Conservation (phyloP, 345 rosid genomes). For the Stellera chamaejasme region DNA sequence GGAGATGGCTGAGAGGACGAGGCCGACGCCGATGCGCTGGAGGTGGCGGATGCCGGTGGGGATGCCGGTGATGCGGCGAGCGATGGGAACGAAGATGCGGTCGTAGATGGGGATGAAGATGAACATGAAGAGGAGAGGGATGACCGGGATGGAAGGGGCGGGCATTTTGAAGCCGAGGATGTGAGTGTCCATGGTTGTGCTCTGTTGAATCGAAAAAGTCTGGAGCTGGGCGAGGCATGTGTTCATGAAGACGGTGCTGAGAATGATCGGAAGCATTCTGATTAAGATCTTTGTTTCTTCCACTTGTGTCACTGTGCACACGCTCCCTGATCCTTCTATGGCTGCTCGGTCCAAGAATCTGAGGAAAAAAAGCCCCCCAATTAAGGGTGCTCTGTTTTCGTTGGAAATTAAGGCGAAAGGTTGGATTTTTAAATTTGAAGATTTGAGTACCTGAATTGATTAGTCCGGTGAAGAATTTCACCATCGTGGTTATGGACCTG, state of each 20-base stretch:
- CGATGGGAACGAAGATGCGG: conserved; percentile 39
- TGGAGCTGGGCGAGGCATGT: conserved; percentile 66
- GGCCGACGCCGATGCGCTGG: conserved; percentile 45
- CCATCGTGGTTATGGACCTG: conserved; percentile 37
- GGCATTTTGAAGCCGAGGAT: conserved; percentile 39
- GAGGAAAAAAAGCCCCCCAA: not conserved
- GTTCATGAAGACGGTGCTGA: conserved; percentile 61
- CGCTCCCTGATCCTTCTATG: conserved; percentile 31
- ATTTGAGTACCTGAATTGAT: conserved; percentile 43
- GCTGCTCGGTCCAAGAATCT: conserved; percentile 54
- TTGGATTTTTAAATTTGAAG: no score
- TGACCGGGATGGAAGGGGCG: conserved; percentile 44
- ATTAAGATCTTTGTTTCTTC: conserved; percentile 57
- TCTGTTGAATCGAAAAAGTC: conserved; percentile 51
- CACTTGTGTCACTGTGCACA: conserved; percentile 51
- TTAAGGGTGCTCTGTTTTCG: no score
- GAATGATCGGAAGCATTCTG: conserved; percentile 47
- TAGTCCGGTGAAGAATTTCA: conserved; percentile 32
- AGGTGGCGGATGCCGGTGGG: conserved; percentile 48
- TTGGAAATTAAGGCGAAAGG: no score
- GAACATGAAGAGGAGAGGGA: conserved; percentile 45
- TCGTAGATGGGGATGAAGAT: conserved; percentile 43
- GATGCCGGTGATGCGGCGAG: conserved; percentile 41
- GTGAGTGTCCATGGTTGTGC: conserved; percentile 46
- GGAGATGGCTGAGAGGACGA: conserved; percentile 42